Percentiles rank a stretch among this genome's conserved stretches.
Conservation (phyloP, 2,329 filamentous ascomycete species). For the Cladorrhinum sp. region DNA sequence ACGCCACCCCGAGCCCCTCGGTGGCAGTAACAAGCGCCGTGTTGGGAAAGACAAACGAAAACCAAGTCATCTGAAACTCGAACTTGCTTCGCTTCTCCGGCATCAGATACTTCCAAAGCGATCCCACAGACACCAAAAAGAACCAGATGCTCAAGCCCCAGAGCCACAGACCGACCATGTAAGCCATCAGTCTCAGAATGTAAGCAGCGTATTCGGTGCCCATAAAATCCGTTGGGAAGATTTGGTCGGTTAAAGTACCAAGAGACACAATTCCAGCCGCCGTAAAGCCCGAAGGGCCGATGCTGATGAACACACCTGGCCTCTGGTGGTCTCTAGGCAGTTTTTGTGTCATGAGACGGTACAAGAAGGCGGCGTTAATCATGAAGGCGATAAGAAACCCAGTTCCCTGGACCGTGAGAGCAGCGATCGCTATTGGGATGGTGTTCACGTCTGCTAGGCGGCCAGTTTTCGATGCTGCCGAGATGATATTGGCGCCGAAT, state of each 20-base stretch:
- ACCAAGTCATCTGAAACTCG: constrained; percentile 83
- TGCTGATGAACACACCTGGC: constrained; percentile 81
- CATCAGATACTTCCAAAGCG: constrained; percentile 65
- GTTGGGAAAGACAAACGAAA: constrained; percentile 78
- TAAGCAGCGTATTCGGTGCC: constrained; percentile 41
- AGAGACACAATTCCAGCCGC: constrained; percentile 43
- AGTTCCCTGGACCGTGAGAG: constrained; percentile 51
- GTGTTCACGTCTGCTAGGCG: constrained; percentile 36
- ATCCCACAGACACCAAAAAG: constrained; percentile 75
- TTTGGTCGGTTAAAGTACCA: constrained; percentile 40
- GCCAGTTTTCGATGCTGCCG: constrained; percentile 34
- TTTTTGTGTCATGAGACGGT: constrained; percentile 85
- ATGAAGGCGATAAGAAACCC: constrained; percentile 63
- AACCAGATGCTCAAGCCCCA: constrained; percentile 82
- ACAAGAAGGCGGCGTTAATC: constrained; percentile 81
- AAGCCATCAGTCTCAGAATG: constrained; percentile 46
- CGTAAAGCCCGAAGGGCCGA: constrained; percentile 67
- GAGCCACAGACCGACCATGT: constrained; percentile 72
- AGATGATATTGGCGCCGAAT: constrained; percentile 60
- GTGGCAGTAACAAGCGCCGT: constrained; percentile 74
- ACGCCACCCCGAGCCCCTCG: constrained; percentile 63
- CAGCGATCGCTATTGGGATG: constrained; percentile 47
- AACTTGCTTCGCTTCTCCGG: constrained; percentile 50
- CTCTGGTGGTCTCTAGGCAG: constrained; percentile 71
- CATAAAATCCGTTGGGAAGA: constrained; percentile 44